These are phyloP conservation scores for Herpetomonas muscarum DNA, from an alignment of 208 protist species.

Conservation along the genomic window DNA sequence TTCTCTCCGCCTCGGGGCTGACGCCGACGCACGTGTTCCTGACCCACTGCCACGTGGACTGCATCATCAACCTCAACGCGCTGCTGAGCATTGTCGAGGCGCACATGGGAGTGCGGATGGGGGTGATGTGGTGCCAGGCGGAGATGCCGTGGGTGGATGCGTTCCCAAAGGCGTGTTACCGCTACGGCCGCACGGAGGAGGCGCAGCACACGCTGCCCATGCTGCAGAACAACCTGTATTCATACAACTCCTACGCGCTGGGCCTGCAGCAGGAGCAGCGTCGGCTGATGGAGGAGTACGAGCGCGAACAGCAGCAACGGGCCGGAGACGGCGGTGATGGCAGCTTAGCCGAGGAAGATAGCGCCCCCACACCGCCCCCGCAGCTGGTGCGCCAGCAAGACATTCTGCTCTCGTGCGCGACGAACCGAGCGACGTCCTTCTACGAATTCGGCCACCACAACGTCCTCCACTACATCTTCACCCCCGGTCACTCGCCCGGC, in stretches of 20 bases:
- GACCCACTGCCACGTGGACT: constrained; percentile 89
- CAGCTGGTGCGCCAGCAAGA: constrained; percentile 58
- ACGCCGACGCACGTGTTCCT: constrained; percentile 77
- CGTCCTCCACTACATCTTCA: constrained; percentile 82
- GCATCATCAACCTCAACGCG: constrained; percentile 77
- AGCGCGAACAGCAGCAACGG: background rate
- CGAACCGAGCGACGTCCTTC: constrained; percentile 77
- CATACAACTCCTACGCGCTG: constrained; percentile 47
- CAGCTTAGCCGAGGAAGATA: background rate
- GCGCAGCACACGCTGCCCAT: constrained; percentile 61
- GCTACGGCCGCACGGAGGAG: constrained; percentile 70
- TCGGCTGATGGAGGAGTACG: constrained; percentile 19
- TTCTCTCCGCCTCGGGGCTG: constrained; percentile 56
- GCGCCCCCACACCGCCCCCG: constrained; percentile 7
- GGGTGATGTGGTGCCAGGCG: constrained; percentile 74
- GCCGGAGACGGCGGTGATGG: background rate
- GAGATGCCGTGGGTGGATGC: constrained; percentile 78
- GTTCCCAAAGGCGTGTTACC: constrained; percentile 73
- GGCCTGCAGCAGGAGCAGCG: constrained; percentile 34
- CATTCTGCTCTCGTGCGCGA: constrained; percentile 69
- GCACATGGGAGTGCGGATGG: constrained; percentile 33
- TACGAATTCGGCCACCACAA: constrained; percentile 74
- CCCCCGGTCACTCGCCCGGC: constrained; percentile 82
- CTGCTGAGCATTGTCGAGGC: constrained; percentile 61
- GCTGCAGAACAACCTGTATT: constrained; percentile 57